phyloP scores from a whole-genome alignment of 257 asterid genomes.

The Lavandula angustifolia region DNA sequence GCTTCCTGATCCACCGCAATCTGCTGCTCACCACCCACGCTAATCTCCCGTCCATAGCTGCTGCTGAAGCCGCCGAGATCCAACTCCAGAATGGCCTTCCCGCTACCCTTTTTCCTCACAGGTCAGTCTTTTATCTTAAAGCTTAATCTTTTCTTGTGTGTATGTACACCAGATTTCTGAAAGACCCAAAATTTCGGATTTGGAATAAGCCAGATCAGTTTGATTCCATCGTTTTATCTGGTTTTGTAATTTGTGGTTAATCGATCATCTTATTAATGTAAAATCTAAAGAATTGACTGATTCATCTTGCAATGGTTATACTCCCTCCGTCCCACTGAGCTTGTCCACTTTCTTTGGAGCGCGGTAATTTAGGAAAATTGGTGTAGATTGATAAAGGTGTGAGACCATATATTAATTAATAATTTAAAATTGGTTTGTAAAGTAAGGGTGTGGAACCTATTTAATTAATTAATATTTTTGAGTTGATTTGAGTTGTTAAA shows the following conservation, averaged over 20 bases:
- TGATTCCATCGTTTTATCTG: constrained; percentile 11
- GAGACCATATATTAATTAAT: too few species aligned
- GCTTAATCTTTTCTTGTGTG: not conserved
- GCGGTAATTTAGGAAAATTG: too few species aligned
- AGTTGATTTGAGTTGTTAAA: too few species aligned
- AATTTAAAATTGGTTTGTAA: too few species aligned
- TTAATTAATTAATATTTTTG: too few species aligned
- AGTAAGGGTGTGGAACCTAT: too few species aligned
- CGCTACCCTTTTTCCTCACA: constrained; percentile 84
- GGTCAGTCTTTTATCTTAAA: constrained; percentile 44
- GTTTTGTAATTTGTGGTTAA: not conserved
- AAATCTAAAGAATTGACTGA: constrained; percentile 14
- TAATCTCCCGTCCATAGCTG: constrained; percentile 72
- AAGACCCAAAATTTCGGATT: too few species aligned
- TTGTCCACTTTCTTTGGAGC: too few species aligned
- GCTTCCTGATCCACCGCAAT: constrained; percentile 93
- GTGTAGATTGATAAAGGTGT: too few species aligned
- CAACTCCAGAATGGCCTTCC: constrained; percentile 72
- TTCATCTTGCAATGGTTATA: not conserved
- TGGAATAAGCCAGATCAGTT: not conserved
- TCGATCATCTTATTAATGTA: not conserved
- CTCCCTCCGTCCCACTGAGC: too few species aligned
- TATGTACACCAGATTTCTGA: too few species aligned
- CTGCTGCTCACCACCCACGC: constrained; percentile 89
- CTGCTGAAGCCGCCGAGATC: constrained; percentile 95